These are phyloP conservation scores for Vanrija humicola DNA, from an alignment of 1,284 basidiomycete genomes.

Conservation along the genomic window DNA sequence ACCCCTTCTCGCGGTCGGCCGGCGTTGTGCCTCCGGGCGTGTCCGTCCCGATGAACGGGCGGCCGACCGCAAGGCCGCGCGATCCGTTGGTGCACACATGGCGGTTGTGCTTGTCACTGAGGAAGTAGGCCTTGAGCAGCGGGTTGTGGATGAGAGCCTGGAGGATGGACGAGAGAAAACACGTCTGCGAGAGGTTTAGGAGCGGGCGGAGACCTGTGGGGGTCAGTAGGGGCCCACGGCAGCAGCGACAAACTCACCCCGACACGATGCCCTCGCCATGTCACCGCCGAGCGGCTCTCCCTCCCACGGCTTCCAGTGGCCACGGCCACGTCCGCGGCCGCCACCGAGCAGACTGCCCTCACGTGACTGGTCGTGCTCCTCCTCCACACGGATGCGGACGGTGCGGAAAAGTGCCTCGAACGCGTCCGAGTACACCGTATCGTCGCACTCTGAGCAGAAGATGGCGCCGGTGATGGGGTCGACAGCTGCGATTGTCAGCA, in stretches of 20 bases:
- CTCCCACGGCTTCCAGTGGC: slow-evolving; percentile 33
- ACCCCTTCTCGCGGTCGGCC: slow-evolving; percentile 56
- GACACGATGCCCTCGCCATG: slow-evolving; percentile 20
- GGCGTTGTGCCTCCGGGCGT: slow-evolving; percentile 8
- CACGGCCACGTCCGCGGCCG: slow-evolving; percentile 34
- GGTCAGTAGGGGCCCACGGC: background rate
- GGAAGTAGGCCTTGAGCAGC: slow-evolving; percentile 81
- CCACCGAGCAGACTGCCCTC: slow-evolving; percentile 54
- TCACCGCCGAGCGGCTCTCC: slow-evolving; percentile 5
- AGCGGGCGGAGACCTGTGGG: slow-evolving; percentile 71
- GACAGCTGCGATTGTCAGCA: slow-evolving; percentile 50
- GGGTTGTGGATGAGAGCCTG: slow-evolving; percentile 94
- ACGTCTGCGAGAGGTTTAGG: slow-evolving; percentile 83
- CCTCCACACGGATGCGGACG: slow-evolving; percentile 54
- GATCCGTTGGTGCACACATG: slow-evolving; percentile 39
- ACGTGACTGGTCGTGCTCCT: slow-evolving; percentile 55
- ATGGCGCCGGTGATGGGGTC: slow-evolving; percentile 59
- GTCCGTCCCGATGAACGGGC: slow-evolving; percentile 21
- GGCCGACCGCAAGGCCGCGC: slow-evolving; percentile 29
- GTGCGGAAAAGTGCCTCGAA: slow-evolving; percentile 51
- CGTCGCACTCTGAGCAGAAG: slow-evolving; percentile 59
- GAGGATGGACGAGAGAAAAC: slow-evolving; percentile 88
- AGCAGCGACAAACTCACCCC: slow-evolving; percentile 22
- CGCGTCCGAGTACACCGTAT: slow-evolving; percentile 56
- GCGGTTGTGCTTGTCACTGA: slow-evolving; percentile 60